Evolutionary conservation across 129 eudicot genomes (phyloP).

Genomic region (Chrysanthemum lavandulifolium): DNA sequence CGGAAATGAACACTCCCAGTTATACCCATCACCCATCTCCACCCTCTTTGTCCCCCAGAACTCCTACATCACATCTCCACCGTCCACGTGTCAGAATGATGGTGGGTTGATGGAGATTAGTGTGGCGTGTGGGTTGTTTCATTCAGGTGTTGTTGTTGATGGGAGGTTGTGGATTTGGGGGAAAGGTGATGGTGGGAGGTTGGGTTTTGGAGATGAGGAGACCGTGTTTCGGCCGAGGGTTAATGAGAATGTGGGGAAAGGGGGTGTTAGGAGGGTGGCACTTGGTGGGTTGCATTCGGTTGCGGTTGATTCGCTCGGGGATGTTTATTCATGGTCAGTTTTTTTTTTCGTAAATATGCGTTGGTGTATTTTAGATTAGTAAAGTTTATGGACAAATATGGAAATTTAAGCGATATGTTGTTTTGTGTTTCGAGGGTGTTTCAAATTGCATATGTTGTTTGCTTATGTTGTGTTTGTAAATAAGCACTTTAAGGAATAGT

Average conservation of each 20-base stretch:
- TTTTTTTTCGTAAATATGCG: constrained; percentile 4
- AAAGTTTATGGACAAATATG: neutral
- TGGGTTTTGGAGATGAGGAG: constrained; percentile 79
- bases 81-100: neutral
- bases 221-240: constrained; percentile 59
- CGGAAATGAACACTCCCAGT: constrained; percentile 54
- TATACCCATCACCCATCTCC: constrained; percentile 63
- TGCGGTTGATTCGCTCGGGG: constrained; percentile 64
- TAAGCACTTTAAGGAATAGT: too few species aligned
- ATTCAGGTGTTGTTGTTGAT: constrained; percentile 66
- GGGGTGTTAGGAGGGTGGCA: constrained; percentile 42
- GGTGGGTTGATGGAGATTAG: constrained; percentile 42
- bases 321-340: constrained; percentile 83
- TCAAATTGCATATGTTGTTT: too few species aligned
- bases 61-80: constrained; percentile 10
- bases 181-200: constrained; percentile 94
- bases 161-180: constrained; percentile 96
- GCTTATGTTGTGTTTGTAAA: too few species aligned
- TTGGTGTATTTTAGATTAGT: constrained; percentile 1
- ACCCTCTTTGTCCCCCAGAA: constrained; percentile 52
- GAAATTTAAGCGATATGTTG: neutral
- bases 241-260: constrained; percentile 38
- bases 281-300: constrained; percentile 96
- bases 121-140: constrained; percentile 74
- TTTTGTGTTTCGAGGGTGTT: neutral